Conservation (phyloP, 768 basidiomycete genomes). For the Stropharia rugosoannulata region DNA sequence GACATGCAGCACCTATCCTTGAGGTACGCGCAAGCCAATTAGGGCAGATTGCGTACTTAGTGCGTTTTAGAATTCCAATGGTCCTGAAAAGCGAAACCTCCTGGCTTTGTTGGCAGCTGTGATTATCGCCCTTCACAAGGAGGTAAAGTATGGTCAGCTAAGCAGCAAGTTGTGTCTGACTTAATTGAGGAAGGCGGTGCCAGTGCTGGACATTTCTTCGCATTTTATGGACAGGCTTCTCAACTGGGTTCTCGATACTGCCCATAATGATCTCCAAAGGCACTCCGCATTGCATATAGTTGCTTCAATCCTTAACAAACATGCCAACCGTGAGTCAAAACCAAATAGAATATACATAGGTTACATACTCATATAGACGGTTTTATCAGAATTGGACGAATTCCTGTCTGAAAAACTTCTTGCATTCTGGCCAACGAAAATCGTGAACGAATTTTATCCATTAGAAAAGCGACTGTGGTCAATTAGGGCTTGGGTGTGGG, state of each 20-base stretch:
- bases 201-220: conserved; percentile 49
- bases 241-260: conserved; percentile 54
- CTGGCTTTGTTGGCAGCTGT: conserved; percentile 67
- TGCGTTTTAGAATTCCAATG: conserved; percentile 38
- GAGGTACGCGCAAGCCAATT: conserved; percentile 33
- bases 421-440: conserved; percentile 47
- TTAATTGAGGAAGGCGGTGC: conserved; percentile 40
- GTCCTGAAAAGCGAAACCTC: conserved; percentile 57
- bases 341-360: neutral
- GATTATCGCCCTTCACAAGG: conserved; percentile 61
- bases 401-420: conserved; percentile 46
- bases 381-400: conserved; percentile 38
- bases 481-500: conserved; percentile 70
- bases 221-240: conserved; percentile 55
- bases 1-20: conserved; percentile 46
- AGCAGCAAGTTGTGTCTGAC: neutral
- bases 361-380: neutral
- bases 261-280: conserved; percentile 50
- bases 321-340: conserved; percentile 53
- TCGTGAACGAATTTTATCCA: conserved; percentile 33
- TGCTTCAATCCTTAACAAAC: conserved; percentile 78
- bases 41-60: conserved; percentile 4
- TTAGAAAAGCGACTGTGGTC: conserved; percentile 46
- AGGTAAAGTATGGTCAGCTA: conserved; percentile 41
- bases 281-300: conserved; percentile 57